Evolutionary conservation across 2,329 filamentous ascomycete species (phyloP).

Genomic region (Stachybotrys chartarum): DNA sequence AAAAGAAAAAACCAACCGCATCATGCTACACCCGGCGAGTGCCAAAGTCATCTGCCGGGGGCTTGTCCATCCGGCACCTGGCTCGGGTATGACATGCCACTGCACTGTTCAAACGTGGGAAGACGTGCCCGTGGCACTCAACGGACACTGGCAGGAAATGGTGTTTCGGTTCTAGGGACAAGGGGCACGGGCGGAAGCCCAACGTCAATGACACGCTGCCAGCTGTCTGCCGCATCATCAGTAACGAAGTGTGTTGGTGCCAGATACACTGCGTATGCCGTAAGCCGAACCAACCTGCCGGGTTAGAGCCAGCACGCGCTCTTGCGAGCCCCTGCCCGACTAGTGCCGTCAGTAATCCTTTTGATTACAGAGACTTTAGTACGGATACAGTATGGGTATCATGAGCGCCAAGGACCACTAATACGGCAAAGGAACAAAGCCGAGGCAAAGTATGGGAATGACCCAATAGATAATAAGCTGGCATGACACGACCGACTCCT

Average conservation of each 20-base stretch:
- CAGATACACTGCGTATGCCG: background rate
- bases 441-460: background rate
- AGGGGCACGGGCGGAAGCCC: background rate
- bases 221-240: background rate
- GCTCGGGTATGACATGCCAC: background rate
- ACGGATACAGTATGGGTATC: too few relatives aligned
- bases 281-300: background rate
- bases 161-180: background rate
- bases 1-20: background rate
- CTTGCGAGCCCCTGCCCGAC: background rate
- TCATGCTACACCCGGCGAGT: background rate
- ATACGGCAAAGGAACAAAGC: background rate
- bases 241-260: background rate
- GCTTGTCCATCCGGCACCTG: background rate
- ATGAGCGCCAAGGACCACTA: background rate
- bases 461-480: background rate
- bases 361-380: background rate
- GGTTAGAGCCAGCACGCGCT: background rate
- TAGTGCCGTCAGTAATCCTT: background rate
- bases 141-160: too few relatives aligned
- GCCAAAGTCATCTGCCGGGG: background rate
- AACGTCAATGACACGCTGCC: background rate
- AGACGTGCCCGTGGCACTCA: too few relatives aligned
- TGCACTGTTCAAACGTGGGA: background rate
- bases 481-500: background rate